These are phyloP conservation scores for Magnusiomyces suaveolens DNA, from an alignment of 1,139 yeast species.

Conservation along the genomic window DNA sequence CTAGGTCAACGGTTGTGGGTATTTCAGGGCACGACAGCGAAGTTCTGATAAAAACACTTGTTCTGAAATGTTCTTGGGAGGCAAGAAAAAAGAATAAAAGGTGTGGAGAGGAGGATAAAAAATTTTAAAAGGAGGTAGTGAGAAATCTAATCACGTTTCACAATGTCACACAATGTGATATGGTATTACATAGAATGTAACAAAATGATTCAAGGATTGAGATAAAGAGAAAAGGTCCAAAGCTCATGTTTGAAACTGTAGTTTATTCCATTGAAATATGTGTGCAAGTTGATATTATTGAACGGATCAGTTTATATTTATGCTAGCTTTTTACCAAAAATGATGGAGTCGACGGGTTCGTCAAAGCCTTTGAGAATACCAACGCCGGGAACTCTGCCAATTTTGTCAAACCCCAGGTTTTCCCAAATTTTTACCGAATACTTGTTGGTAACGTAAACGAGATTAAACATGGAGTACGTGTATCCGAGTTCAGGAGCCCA, in stretches of 20 bases:
- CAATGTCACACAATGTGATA: too few relatives aligned
- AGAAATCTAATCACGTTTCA: too few relatives aligned
- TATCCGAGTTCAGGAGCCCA: slow-evolving; percentile 69
- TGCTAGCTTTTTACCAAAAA: slow-evolving; percentile 45
- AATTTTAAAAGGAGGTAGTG: neutral
- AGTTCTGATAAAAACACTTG: slow-evolving; percentile 2
- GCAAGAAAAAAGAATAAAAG: neutral
- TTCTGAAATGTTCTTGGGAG: slow-evolving; percentile 5
- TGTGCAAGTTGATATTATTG: neutral
- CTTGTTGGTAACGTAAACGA: slow-evolving; percentile 62
- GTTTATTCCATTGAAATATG: too few relatives aligned
- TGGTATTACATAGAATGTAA: too few relatives aligned
- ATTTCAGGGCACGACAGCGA: neutral
- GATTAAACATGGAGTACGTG: slow-evolving; percentile 68
- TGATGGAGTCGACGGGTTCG: slow-evolving; percentile 57
- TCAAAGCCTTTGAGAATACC: slow-evolving; percentile 54
- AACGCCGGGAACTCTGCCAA: slow-evolving; percentile 58
- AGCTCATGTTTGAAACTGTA: neutral
- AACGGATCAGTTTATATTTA: slow-evolving; percentile 14
- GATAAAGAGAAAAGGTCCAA: neutral
- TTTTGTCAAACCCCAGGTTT: slow-evolving; percentile 56
- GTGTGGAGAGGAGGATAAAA: neutral
- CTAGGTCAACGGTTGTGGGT: neutral
- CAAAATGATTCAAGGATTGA: too few relatives aligned
- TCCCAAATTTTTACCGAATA: slow-evolving; percentile 73